Base-by-base conservation (phyloP, 2,329 filamentous ascomycete species). In the Fusarium solani-melongenae region DNA sequence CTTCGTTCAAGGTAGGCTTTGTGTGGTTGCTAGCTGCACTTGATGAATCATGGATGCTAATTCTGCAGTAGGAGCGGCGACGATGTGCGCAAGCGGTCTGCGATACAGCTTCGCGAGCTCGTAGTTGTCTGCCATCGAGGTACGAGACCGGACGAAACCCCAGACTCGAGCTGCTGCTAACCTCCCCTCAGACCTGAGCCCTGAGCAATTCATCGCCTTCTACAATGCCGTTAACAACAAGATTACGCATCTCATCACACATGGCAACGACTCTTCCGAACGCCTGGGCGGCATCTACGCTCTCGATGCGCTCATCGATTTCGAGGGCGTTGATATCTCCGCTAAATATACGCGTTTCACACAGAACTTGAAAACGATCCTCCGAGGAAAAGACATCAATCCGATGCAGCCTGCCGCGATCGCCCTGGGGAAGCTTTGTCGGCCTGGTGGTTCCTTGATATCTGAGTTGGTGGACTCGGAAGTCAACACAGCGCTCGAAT, bases 391-490 rank as follows among this genome's bases (percentile, higher is more conserved):
- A 81, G 96, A 99, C 78, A 94, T 94, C 73, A 91, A 91, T 63
- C 94, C 96, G 24, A 96, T 99, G 92, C 91, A 97, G 65, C 92
- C 94, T 14, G 96, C 97, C 6, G 95, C 96, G 46, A 91, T 93
- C 75, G 95, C 96, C 5, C 88, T 99, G 31, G 96, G 96, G 53
- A 94, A 95, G 80, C 89, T 99, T 68, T 97, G 96, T 70, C 92
- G 94, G 75, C 96, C 96, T 0, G 96, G 96, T 71, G 96, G 96
- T 69, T 95, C 96, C 34, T 88, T 98, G 72, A 98, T 97, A 51
- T 97, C 96, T 9, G 96, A 98, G 82, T 87, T 99, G 63, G 96
- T 99, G 66, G 96, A 99, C 80, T 96, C 95, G 63, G 96, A 99
- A 83, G 95, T 98, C 70, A 97, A 98, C 82, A 96, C 95, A 20